Conservation (phyloP, 768 basidiomycete genomes). For the Suillus spraguei region DNA sequence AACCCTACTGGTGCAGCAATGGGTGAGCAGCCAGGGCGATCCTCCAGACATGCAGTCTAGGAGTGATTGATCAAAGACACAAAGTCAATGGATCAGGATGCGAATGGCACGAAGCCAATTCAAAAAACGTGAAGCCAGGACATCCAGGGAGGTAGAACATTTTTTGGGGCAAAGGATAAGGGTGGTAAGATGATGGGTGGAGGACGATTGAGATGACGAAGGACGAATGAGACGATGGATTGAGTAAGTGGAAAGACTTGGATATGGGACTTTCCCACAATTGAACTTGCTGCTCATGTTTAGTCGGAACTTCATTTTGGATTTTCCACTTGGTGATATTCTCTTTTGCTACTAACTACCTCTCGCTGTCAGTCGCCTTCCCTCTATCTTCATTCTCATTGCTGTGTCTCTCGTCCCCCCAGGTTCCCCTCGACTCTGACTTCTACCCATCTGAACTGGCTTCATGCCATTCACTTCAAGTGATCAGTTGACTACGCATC, state of each 20-base stretch:
- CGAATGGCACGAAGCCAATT: not conserved
- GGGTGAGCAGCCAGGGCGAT: not conserved
- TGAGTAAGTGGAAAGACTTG: too few relatives aligned
- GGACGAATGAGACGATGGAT: not conserved
- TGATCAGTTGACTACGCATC: not conserved
- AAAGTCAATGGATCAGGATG: not conserved
- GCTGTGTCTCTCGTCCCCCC: not conserved
- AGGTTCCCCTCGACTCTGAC: not conserved
- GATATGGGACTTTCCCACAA: slow-evolving; percentile 5
- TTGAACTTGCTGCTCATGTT: not conserved
- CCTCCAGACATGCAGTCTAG: not conserved
- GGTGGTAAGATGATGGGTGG: not conserved
- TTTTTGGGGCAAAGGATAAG: not conserved
- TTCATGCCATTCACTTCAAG: not conserved
- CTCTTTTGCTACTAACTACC: slow-evolving; percentile 1
- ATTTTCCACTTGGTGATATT: not conserved
- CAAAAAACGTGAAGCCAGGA: not conserved
- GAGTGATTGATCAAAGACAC: not conserved
- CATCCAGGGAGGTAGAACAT: too few relatives aligned
- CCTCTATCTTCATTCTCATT: not conserved
- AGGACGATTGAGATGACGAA: not conserved
- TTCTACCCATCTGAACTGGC: not conserved
- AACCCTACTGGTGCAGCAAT: too few relatives aligned
- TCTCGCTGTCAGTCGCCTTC: not conserved
- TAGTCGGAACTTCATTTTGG: not conserved